A percentile compares a stretch with the other conserved stretches of the same genome.
phyloP scores from a whole-genome alignment of 2,329 filamentous ascomycete genomes.

The Trichoderma sp. region DNA sequence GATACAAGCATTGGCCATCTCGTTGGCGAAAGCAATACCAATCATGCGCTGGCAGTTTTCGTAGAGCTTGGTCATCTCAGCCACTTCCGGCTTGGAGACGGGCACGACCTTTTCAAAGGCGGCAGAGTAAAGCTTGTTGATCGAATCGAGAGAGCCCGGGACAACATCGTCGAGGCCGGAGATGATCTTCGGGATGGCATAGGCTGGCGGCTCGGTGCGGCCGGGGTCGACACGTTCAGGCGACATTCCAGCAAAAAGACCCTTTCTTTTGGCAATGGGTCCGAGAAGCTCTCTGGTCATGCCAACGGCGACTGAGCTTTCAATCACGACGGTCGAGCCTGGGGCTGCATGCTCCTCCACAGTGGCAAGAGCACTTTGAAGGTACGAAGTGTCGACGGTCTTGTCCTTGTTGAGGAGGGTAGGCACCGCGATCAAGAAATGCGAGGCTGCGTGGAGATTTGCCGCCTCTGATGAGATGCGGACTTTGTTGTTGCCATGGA shows the following conservation, averaged over 20 bases:
- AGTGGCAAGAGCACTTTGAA: constrained; percentile 49
- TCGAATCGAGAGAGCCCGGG: constrained; percentile 50
- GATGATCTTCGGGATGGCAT: constrained; percentile 57
- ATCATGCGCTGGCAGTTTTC: constrained; percentile 63
- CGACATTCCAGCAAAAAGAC: constrained; percentile 55
- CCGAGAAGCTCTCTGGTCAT: constrained; percentile 57
- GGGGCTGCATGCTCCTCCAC: constrained; percentile 48
- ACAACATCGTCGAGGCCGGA: constrained; percentile 55
- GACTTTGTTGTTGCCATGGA: constrained; percentile 37
- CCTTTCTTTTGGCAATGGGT: constrained; percentile 47
- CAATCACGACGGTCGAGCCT: constrained; percentile 55
- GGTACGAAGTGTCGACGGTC: constrained; percentile 52
- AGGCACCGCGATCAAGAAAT: constrained; percentile 59
- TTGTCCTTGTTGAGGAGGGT: constrained; percentile 53
- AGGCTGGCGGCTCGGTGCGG: constrained; percentile 45
- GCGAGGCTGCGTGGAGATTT: constrained; percentile 49
- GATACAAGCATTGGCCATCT: constrained; percentile 58
- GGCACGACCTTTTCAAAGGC: constrained; percentile 54
- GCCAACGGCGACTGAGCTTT: constrained; percentile 58
- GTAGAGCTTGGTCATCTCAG: constrained; percentile 62
- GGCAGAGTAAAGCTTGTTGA: constrained; percentile 50
- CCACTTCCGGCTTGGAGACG: constrained; percentile 57
- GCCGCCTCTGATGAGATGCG: constrained; percentile 45
- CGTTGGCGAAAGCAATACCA: constrained; percentile 58
- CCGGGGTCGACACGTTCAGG: constrained; percentile 59